Conservation (phyloP, 2,329 filamentous ascomycete genomes). For the Ploettnerulaceae sp. region DNA sequence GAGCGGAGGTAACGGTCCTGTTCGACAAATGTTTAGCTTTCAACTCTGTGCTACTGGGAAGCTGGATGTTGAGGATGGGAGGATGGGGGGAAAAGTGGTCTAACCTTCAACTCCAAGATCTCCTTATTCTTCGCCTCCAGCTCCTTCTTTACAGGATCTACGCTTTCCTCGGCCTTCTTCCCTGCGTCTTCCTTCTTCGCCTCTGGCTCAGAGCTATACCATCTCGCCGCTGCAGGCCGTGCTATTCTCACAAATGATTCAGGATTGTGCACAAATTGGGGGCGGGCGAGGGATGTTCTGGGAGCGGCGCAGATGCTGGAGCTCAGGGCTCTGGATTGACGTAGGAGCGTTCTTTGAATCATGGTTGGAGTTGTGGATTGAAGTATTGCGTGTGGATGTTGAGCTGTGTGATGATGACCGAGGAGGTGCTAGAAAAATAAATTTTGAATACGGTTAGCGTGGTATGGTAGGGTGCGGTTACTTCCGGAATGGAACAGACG, state of each 20-base stretch:
- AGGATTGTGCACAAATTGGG: conserved; percentile 39
- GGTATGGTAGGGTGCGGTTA: conserved; percentile 1
- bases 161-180: conserved; percentile 35
- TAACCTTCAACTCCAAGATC: conserved; percentile 78
- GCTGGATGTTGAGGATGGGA: conserved; percentile 2
- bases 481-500: conserved; percentile 1
- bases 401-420: conserved; percentile 2
- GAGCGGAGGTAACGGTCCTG: conserved; percentile 94
- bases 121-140: conserved; percentile 69
- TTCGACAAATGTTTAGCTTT: conserved; percentile 5
- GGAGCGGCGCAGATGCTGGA: conserved; percentile 31
- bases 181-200: conserved; percentile 39
- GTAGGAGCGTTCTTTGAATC: conserved; percentile 46
- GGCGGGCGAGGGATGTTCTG: conserved; percentile 26
- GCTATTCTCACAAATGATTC: conserved; percentile 31
- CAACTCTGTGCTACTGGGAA: too few relatives aligned
- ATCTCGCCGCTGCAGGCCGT: conserved; percentile 27
- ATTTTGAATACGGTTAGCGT: conserved; percentile 16
- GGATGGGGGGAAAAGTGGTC: conserved; percentile 24
- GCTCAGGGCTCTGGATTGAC: conserved; percentile 42
- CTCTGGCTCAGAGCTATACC: conserved; percentile 40
- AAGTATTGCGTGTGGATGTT: conserved; percentile 16
- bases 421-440: conserved; percentile 10
- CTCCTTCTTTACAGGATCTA: conserved; percentile 54
- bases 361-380: conserved; percentile 34